A percentile compares a stretch with the other conserved stretches of the same genome.
Conservation (phyloP, 805 yeast genomes). For the Ogataea pignaliae region DNA sequence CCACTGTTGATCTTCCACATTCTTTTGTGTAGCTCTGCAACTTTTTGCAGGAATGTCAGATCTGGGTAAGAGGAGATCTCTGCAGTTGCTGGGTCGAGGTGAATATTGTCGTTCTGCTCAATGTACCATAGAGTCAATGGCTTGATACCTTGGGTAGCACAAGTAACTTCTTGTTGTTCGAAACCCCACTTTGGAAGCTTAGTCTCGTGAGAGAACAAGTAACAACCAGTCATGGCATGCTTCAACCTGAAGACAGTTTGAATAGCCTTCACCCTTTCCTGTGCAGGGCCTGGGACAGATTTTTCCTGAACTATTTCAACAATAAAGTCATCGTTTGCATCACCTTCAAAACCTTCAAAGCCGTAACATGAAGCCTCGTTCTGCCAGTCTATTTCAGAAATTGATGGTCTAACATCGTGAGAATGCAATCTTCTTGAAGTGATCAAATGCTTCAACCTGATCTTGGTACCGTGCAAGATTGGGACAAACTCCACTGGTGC, state of each 20-base stretch:
- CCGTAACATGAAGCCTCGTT: constrained; percentile 80
- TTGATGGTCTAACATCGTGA: constrained; percentile 79
- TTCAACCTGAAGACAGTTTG: constrained; percentile 67
- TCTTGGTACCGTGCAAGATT: constrained; percentile 62
- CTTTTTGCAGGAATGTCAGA: constrained; percentile 52
- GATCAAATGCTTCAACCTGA: constrained; percentile 56
- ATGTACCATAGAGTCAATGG: constrained; percentile 66
- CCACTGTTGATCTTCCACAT: constrained; percentile 80
- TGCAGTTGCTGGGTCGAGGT: constrained; percentile 37
- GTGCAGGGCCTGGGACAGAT: constrained; percentile 49
- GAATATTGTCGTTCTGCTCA: constrained; percentile 59
- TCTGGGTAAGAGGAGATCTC: constrained; percentile 49
- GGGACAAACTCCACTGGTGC: constrained; percentile 58
- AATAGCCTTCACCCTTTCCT: constrained; percentile 54
- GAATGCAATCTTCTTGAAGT: constrained; percentile 72
- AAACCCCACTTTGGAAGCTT: constrained; percentile 82
- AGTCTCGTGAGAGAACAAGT: constrained; percentile 67
- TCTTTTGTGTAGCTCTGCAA: constrained; percentile 59
- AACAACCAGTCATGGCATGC: constrained; percentile 78
- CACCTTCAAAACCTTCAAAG: constrained; percentile 70
- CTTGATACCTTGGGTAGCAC: constrained; percentile 66
- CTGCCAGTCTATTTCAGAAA: constrained; percentile 76
- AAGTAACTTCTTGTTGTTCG: constrained; percentile 79
- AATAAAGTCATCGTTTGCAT: constrained; percentile 77
- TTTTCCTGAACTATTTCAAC: constrained; percentile 62